Base-by-base conservation (phyloP, 2,329 filamentous ascomycete genomes). In the Aureobasidium leucospermi region DNA sequence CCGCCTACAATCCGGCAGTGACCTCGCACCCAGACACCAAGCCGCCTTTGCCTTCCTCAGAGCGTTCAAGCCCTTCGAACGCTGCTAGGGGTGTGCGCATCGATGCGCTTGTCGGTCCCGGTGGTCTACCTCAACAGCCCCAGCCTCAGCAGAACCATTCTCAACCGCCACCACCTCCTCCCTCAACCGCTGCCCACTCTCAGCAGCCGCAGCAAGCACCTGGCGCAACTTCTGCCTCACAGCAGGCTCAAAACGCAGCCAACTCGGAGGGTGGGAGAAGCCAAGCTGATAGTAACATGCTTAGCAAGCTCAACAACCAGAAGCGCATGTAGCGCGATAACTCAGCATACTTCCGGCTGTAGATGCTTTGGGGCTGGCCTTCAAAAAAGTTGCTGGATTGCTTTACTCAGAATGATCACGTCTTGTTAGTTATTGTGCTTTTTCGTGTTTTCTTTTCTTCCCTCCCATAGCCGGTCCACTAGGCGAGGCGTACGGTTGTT, bases 241-340 rank as follows among this genome's bases (percentile, higher is more conserved):
- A 58, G 8, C 53, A 45, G 13, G 39, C 38, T 3, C 42, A 48
- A 19, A 61, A 75, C 74, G 67, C 74, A 70, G 38, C 19, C 60
- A 71, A 74, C 48, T 71, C 75, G 15, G 73, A 75, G 34, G 73
- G 65, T 64, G 59, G 60, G 34, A 67, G 74, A 64, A 76, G 71
- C 66, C 71, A 71, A 39, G 74, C 73, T 60, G 74, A 76, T 64
- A 73, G 71, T 45, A 70, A 71, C 60, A 76, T 76, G 74, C 70
- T 76, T 48, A 74, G 72, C 64, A 72, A 72, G 67, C 69, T 75
- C 55, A 74, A 74, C 61, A 48, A 48, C 8, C 60, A 58, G 57
- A 36, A 55, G 47, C 58, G 58, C 58, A 59, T 59, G 48, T 59
- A 42, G 19, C 34, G 23, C 16, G 15, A 34, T 15, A 13, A 10